Percentiles rank a stretch among this genome's conserved stretches.
These are phyloP conservation scores for Pholiota molesta DNA, from an alignment of 768 basidiomycete species.

Conservation along the genomic window DNA sequence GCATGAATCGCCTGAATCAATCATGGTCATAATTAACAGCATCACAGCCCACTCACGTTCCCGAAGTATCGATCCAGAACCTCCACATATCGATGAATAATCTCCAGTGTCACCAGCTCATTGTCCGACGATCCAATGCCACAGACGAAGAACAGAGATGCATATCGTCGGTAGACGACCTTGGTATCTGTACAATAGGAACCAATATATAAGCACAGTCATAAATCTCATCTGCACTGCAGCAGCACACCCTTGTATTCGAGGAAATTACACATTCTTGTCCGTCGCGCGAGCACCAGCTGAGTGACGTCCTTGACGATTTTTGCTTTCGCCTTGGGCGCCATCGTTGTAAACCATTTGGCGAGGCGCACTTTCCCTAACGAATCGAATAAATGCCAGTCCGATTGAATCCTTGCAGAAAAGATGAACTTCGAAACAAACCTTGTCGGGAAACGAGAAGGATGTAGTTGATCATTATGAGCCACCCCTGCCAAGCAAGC, in stretches of 20 bases:
- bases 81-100: constrained; percentile 95
- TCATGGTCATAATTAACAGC: background rate
- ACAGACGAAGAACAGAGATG: constrained; percentile 94
- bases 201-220: constrained; percentile 4
- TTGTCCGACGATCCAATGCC: constrained; percentile 88
- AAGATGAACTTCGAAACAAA: constrained; percentile 28
- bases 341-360: constrained; percentile 98
- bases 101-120: constrained; percentile 91
- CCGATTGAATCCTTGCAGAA: background rate
- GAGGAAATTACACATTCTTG: constrained; percentile 98
- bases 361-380: constrained; percentile 94
- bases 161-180: constrained; percentile 96
- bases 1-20: constrained; percentile 19
- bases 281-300: constrained; percentile 91
- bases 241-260: constrained; percentile 88
- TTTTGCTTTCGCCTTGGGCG: constrained; percentile 90
- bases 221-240: background rate
- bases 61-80: constrained; percentile 93
- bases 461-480: constrained; percentile 91
- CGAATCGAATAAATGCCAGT: constrained; percentile 6
- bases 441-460: constrained; percentile 98
- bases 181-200: constrained; percentile 64
- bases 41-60: constrained; percentile 58
- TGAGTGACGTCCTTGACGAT: constrained; percentile 99
- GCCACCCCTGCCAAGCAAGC: background rate